Evolutionary conservation across 192 early-diverging fungal species (phyloP).

Genomic region (Podila minutissima): DNA sequence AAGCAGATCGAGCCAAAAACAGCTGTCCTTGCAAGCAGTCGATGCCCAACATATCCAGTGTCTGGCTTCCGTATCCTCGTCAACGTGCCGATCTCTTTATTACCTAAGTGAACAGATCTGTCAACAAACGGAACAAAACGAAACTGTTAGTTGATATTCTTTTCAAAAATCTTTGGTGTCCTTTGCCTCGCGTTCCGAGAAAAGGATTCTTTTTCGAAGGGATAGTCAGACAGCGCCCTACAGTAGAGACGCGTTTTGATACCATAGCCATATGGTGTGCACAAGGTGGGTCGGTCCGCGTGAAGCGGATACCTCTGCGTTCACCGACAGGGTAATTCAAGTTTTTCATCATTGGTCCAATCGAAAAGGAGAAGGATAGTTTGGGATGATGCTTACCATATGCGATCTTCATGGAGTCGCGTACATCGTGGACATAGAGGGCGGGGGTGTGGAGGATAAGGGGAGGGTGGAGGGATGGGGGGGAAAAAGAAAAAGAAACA

Average conservation of each 20-base stretch:
- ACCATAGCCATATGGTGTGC: slow-evolving; percentile 53
- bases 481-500: slow-evolving; percentile 4
- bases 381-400: slow-evolving; percentile 7
- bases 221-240: slow-evolving; percentile 40
- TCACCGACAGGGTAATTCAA: slow-evolving; percentile 49
- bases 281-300: slow-evolving; percentile 54
- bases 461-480: not conserved
- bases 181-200: not conserved
- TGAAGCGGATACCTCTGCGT: slow-evolving; percentile 54
- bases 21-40: too few species aligned
- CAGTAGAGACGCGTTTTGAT: slow-evolving; percentile 33
- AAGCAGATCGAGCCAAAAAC: too few species aligned
- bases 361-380: not conserved
- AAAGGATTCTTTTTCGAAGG: not conserved
- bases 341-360: slow-evolving; percentile 28
- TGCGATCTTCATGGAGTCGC: not conserved
- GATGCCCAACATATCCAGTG: too few species aligned
- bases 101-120: not conserved
- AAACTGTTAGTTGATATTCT: slow-evolving; percentile 1
- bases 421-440: not conserved
- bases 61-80: too few species aligned
- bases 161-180: not conserved
- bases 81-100: not conserved
- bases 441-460: not conserved
- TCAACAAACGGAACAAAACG: not conserved